Evolutionary conservation across 495 filamentous ascomycete genomes (phyloP).

Genomic region (Oidiodendron maius): DNA sequence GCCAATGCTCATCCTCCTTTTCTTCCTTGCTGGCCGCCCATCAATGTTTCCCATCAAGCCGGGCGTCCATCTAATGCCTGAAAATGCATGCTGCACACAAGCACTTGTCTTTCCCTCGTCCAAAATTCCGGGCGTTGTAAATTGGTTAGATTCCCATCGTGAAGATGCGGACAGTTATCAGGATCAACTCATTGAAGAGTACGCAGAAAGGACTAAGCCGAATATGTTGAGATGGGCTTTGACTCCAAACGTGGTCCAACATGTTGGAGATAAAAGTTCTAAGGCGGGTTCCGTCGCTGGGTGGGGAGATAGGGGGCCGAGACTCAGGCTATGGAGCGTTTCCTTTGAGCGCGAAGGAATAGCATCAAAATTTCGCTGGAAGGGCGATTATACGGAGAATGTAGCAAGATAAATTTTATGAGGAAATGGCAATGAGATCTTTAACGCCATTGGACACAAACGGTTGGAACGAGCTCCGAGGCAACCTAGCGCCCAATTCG

Average conservation of each 20-base stretch:
- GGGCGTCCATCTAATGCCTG: background rate
- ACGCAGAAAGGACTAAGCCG: background rate
- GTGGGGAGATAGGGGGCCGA: background rate
- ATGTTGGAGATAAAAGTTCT: background rate
- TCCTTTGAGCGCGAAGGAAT: background rate
- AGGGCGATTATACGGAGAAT: no score
- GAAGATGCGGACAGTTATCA: background rate
- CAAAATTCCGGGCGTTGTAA: background rate
- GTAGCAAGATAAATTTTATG: no score
- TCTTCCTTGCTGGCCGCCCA: background rate
- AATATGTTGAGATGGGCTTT: background rate
- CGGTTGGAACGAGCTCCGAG: no score
- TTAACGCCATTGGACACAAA: no score
- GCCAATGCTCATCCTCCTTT: background rate
- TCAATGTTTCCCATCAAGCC: background rate
- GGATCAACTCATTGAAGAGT: background rate
- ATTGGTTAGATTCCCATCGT: background rate
- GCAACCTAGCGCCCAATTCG: no score
- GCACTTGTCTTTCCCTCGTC: background rate
- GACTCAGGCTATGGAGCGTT: background rate
- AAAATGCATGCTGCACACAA: background rate
- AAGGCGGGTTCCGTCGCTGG: background rate
- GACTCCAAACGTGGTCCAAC: background rate
- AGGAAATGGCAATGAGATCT: no score
- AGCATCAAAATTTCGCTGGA: no score